Conservation (phyloP, 805 yeast species). For the Candida succiphila region DNA sequence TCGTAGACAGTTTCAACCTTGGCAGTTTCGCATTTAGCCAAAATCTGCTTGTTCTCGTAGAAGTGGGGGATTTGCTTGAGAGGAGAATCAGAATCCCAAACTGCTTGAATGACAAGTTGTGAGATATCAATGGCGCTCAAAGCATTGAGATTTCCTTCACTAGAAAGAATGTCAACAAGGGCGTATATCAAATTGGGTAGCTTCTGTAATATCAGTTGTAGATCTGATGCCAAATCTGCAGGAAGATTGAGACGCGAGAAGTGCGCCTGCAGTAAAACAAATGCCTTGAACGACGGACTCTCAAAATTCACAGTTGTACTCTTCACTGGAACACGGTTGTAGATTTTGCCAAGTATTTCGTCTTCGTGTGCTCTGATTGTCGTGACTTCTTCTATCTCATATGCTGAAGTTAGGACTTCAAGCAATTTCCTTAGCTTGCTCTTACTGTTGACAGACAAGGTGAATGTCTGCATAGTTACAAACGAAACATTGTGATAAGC, state of each 20-base stretch:
- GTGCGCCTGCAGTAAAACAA: constrained; percentile 72
- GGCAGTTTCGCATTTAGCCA: constrained; percentile 42
- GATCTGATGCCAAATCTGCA: constrained; percentile 51
- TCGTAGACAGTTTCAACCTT: constrained; percentile 70
- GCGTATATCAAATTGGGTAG: constrained; percentile 50
- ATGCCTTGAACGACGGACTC: constrained; percentile 60
- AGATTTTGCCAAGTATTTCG: constrained; percentile 33
- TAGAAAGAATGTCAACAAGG: constrained; percentile 63
- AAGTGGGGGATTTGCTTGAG: constrained; percentile 77
- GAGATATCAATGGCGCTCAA: constrained; percentile 76
- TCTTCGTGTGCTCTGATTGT: constrained; percentile 58
- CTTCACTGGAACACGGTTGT: constrained; percentile 57
- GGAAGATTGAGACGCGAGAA: constrained; percentile 58
- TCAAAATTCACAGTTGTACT: constrained; percentile 21
- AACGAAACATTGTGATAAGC: constrained; percentile 62
- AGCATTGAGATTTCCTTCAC: constrained; percentile 74
- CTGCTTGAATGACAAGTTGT: constrained; percentile 81
- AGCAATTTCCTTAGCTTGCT: constrained; percentile 53
- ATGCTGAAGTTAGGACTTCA: constrained; percentile 55
- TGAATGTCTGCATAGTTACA: constrained; percentile 55
- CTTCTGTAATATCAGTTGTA: constrained; percentile 37
- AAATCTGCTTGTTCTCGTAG: constrained; percentile 27
- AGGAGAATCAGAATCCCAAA: constrained; percentile 75
- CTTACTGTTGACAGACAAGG: constrained; percentile 36
- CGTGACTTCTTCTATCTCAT: constrained; percentile 61